Evolutionary conservation across 192 early-diverging fungal genomes (phyloP).

Genomic region (Phycomyces nitens): DNA sequence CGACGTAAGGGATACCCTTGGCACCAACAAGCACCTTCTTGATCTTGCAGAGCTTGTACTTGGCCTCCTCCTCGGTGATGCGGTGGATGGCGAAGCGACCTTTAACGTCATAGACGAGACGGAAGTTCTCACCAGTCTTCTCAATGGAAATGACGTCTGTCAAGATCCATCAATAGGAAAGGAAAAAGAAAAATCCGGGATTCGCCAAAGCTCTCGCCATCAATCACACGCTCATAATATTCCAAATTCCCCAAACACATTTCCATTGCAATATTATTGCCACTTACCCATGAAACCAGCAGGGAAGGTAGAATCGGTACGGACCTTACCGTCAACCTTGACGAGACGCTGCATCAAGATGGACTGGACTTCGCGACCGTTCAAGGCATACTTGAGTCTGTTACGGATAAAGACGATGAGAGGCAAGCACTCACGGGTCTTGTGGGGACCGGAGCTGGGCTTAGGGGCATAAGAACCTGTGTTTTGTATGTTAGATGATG

Average conservation of each 20-base stretch:
- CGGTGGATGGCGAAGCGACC: slow-evolving; percentile 99
- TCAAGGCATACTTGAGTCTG: slow-evolving; percentile 98
- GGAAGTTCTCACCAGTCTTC: slow-evolving; percentile 99
- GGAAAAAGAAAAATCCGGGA: slow-evolving; percentile 28
- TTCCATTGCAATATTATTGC: not conserved
- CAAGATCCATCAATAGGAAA: slow-evolving; percentile 10
- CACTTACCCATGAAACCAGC: slow-evolving; percentile 92
- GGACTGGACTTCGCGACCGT: slow-evolving; percentile 90
- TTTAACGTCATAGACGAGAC: slow-evolving; percentile 99
- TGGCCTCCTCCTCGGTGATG: slow-evolving; percentile 96
- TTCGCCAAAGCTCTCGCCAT: slow-evolving; percentile 30
- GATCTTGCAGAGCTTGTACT: slow-evolving; percentile 99
- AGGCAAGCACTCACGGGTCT: slow-evolving; percentile 98
- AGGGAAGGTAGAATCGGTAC: slow-evolving; percentile 95
- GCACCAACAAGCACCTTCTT: slow-evolving; percentile 91
- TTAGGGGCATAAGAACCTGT: slow-evolving; percentile 38
- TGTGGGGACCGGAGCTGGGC: slow-evolving; percentile 66
- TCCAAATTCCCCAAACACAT: slow-evolving; percentile 1
- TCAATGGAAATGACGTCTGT: slow-evolving; percentile 89
- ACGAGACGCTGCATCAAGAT: slow-evolving; percentile 99
- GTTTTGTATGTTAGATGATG: not conserved
- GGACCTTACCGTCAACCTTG: slow-evolving; percentile 99
- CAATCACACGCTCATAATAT: slow-evolving; percentile 5
- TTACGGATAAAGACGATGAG: slow-evolving; percentile 98
- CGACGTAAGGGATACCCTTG: slow-evolving; percentile 93